Evolutionary conservation across 257 asterid species (phyloP), one percentile per base, ranked within the genome.

Genomic region (Schizonepeta tenuifolia): DNA sequence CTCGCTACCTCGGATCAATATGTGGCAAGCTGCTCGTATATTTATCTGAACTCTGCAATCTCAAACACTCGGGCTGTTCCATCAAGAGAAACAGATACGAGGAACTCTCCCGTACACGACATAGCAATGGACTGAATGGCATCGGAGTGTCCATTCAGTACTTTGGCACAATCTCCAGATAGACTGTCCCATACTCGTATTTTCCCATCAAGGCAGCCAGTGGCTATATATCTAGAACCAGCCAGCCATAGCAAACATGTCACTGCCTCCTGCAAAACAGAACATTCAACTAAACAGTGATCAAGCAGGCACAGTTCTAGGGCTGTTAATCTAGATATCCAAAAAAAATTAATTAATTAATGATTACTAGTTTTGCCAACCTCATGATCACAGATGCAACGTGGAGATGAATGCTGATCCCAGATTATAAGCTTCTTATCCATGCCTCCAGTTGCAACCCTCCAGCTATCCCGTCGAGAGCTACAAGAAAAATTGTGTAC

Each of bases 381-480:
- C 92, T 88, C 90, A 22, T 91, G 98, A 9, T 87, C 92, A 33
- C 97, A 93, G 40, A 86, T 85, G 88, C 94, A 87, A 65, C 98
- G 89, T 47, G 98, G 86, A 18, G 78, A 61, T 17, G 90, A 83
- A 70, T 84, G 79, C 54, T 81, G 90, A 78, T 93, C 97, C 98
- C 98, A 93, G 28, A 93, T 78, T 64, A 86, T 78, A 41, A 93
- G 97, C 83, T 91, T 93, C 72, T 79, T 79, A 82, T 93, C 98
- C 96, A 88, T 78, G 81, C 96, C 84, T 57, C 96, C 99, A 3
- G 97, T 91, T 73, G 97, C 98, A 43, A 83, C 97, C 79, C 81
- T 85, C 87, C 86, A 80, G 54, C 75, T 69, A 58, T 76, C 84
- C 49, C 90, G 83, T 20, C 87, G 86, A 54, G 87, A 78, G 78